A percentile compares a stretch with the other conserved stretches of the same genome.
phyloP scores from a whole-genome alignment of 768 basidiomycete genomes.

The Tephrocybe sp. region DNA sequence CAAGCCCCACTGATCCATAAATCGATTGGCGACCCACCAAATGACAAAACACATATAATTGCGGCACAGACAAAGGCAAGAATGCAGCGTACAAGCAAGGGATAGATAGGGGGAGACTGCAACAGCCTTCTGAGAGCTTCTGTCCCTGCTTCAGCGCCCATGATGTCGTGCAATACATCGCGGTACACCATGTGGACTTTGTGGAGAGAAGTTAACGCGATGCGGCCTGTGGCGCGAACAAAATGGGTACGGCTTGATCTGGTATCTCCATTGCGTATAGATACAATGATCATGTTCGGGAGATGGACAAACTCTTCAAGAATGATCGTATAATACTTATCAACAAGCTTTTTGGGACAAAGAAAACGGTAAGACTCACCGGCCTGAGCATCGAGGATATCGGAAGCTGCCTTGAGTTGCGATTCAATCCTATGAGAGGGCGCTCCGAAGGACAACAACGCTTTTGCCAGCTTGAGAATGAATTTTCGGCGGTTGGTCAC shows the following conservation, averaged over 20 bases:
- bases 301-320: conserved; percentile 77
- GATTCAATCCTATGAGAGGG: conserved; percentile 92
- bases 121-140: conserved; percentile 64
- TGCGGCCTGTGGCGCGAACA: conserved; percentile 74
- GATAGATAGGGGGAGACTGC: conserved; percentile 64
- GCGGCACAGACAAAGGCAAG: conserved; percentile 77
- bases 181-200: conserved; percentile 83
- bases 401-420: conserved; percentile 77
- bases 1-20: conserved; percentile 78
- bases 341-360: not conserved
- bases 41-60: conserved; percentile 79
- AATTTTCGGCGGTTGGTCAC: conserved; percentile 60
- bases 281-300: conserved; percentile 74
- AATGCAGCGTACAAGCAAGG: conserved; percentile 61
- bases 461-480: conserved; percentile 81
- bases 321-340: not conserved
- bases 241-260: conserved; percentile 77
- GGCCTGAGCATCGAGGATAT: conserved; percentile 74
- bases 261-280: conserved; percentile 74
- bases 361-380: conserved; percentile 28
- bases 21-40: conserved; percentile 78
- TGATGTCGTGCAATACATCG: conserved; percentile 80
- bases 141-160: conserved; percentile 71
- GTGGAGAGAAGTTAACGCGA: conserved; percentile 81
- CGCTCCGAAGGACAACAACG: conserved; percentile 89